Base-by-base conservation (phyloP, 495 filamentous ascomycete genomes). In the Amorphotheca resinae region DNA sequence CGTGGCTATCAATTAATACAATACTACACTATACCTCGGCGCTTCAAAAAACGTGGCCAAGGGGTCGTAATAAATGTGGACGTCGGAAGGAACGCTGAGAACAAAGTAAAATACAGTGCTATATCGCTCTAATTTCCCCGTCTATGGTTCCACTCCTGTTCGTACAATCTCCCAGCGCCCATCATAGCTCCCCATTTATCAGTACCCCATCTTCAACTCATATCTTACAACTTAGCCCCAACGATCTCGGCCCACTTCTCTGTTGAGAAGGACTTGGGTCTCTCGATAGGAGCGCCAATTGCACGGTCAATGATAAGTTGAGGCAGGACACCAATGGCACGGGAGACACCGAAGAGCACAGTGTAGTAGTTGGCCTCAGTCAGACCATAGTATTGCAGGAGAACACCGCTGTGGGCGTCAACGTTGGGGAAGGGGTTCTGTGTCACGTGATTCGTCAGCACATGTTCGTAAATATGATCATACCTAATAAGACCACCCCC, bases 281-380 rank as follows among this genome's bases (percentile, higher is more conserved):
- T 61, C 73, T 85, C 82, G 55, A 85, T 85, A 42, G 82, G 82
- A 55, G 78, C 76, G 54, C 91, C 91, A 42, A 96, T 76, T 46
- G 91, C 91, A 64, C 91, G 93, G 76, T 98, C 91, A 61, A 96
- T 95, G 76, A 98, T 98, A 59, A 98, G 74, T 75, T 98, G 91
- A 47, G 91, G 93, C 46, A 96, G 80, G 48, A 96, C 91, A 80
- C 91, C 91, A 54, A 98, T 81, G 52, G 93, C 91, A 62, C 91
- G 82, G 50, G 87, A 94, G 16, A 98, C 93, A 75, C 91, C 91
- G 67, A 98, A 98, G 57, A 96, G 81, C 42, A 98, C 91, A 45
- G 91, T 98, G 80, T 98, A 98, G 80, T 91, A 98, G 80, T 80
- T 95, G 63, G 91, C 81, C 74, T 98, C 89, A 47, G 83, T 96